These are phyloP conservation scores for Durotheca rogersii DNA, from an alignment of 495 filamentous ascomycete species.

Conservation along the genomic window DNA sequence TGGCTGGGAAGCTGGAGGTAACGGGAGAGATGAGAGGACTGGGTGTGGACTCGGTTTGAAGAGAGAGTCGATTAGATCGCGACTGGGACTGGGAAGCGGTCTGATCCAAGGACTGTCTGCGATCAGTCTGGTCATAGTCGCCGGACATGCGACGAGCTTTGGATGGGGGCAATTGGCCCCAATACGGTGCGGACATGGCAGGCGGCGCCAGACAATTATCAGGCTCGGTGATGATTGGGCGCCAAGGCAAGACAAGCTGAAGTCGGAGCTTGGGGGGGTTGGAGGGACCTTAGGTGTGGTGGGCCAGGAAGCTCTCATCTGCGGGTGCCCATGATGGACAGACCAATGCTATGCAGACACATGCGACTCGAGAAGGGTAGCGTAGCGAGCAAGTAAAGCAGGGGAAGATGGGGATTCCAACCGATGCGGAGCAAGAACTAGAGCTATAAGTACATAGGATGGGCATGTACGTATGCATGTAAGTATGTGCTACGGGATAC, in stretches of 20 bases:
- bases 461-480: no score
- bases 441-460: constrained; percentile 5
- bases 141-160: constrained; percentile 47
- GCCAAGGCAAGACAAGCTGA: constrained; percentile 30
- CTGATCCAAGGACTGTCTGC: constrained; percentile 46
- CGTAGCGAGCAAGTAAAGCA: constrained; percentile 26
- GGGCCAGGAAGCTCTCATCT: constrained; percentile 30
- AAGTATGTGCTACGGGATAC: background rate
- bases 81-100: constrained; percentile 33
- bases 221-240: constrained; percentile 30
- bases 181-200: constrained; percentile 39
- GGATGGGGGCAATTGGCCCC: constrained; percentile 43
- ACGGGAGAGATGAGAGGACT: constrained; percentile 54
- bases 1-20: constrained; percentile 46
- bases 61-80: constrained; percentile 43
- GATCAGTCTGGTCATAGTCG: constrained; percentile 40
- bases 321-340: constrained; percentile 38
- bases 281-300: constrained; percentile 20
- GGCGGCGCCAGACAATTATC: constrained; percentile 22
- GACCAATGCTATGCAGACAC: constrained; percentile 51
- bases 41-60: constrained; percentile 52
- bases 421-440: constrained; percentile 1
- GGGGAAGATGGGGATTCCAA: constrained; percentile 15
- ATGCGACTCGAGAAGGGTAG: constrained; percentile 40
- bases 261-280: constrained; percentile 15